Conservation (phyloP, 73 alveolate species). For the Vitrella brassicaformis region DNA sequence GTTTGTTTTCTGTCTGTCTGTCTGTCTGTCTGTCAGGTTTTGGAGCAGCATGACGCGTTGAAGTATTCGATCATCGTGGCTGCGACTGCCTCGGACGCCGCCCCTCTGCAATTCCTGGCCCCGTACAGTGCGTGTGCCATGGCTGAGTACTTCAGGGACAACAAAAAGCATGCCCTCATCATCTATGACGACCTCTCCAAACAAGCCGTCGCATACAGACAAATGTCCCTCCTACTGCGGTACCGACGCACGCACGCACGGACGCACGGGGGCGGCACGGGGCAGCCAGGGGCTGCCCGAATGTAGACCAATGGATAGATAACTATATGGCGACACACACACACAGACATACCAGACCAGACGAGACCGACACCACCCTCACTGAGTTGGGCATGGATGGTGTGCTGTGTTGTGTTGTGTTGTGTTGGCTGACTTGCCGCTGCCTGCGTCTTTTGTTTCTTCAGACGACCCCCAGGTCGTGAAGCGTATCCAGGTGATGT, state of each 20-base stretch:
- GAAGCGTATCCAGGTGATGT: conserved; percentile 93
- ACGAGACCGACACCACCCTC: no score
- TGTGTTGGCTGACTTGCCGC: no score
- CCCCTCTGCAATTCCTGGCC: conserved; percentile 70
- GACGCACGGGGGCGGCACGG: no score
- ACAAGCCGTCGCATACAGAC: conserved; percentile 91
- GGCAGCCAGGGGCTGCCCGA: no score
- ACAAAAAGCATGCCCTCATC: conserved; percentile 84
- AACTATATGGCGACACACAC: no score
- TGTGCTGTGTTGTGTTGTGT: no score
- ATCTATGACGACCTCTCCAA: conserved; percentile 87
- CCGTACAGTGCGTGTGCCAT: conserved; percentile 98
- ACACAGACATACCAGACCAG: no score
- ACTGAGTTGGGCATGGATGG: no score
- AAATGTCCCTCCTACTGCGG: conserved; percentile 74
- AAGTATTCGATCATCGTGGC: conserved; percentile 82
- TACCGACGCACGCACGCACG: neutral
- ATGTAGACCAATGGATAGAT: no score
- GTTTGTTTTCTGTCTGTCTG: no score
- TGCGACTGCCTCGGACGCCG: conserved; percentile 94
- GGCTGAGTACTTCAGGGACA: conserved; percentile 93
- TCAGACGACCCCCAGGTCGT: conserved; percentile 89
- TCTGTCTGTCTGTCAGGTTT: no score
- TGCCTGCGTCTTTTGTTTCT: no score
- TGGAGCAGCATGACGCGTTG: conserved; percentile 47